These are phyloP conservation scores for Sclerotinia trifoliorum DNA, from an alignment of 2,329 filamentous ascomycete genomes.

Conservation along the genomic window DNA sequence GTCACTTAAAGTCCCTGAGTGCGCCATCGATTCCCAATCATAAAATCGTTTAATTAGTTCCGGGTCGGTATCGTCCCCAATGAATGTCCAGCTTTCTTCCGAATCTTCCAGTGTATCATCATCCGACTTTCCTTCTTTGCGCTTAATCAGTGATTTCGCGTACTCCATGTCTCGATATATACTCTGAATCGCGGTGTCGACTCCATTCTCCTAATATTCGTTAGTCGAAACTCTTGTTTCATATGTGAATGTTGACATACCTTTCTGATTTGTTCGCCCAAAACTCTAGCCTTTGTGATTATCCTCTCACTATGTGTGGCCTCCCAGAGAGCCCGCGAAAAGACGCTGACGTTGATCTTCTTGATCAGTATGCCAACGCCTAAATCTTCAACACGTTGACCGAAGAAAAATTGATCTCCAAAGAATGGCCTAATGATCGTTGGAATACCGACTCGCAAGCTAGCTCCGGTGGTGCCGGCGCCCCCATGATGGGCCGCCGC, in stretches of 20 bases:
- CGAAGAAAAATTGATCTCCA: slow-evolving; percentile 97
- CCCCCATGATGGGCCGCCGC: slow-evolving; percentile 94
- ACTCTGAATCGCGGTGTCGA: slow-evolving; percentile 84
- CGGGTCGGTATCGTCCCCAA: slow-evolving; percentile 53
- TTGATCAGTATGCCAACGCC: slow-evolving; percentile 88
- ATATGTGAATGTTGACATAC: slow-evolving; percentile 51
- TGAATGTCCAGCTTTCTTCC: slow-evolving; percentile 86
- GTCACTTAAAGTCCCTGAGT: slow-evolving; percentile 27
- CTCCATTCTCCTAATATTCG: slow-evolving; percentile 72
- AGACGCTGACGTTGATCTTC: slow-evolving; percentile 82
- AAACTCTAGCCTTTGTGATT: slow-evolving; percentile 76
- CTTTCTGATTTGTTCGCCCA: slow-evolving; percentile 85
- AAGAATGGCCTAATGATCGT: slow-evolving; percentile 98
- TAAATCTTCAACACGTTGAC: slow-evolving; percentile 82
- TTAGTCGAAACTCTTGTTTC: slow-evolving; percentile 33
- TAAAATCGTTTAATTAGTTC: slow-evolving; percentile 37
- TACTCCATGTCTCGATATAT: slow-evolving; percentile 96
- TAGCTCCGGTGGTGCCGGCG: slow-evolving; percentile 91
- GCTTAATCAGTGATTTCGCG: slow-evolving; percentile 77
- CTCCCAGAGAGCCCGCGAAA: slow-evolving; percentile 86
- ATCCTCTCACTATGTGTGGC: slow-evolving; percentile 87
- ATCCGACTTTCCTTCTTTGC: slow-evolving; percentile 53
- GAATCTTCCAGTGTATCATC: slow-evolving; percentile 60
- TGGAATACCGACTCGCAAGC: slow-evolving; percentile 83
- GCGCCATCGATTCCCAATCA: slow-evolving; percentile 38